Evolutionary conservation across 345 rosid genomes (phyloP).

Genomic region (Eucalyptus brandiana): DNA sequence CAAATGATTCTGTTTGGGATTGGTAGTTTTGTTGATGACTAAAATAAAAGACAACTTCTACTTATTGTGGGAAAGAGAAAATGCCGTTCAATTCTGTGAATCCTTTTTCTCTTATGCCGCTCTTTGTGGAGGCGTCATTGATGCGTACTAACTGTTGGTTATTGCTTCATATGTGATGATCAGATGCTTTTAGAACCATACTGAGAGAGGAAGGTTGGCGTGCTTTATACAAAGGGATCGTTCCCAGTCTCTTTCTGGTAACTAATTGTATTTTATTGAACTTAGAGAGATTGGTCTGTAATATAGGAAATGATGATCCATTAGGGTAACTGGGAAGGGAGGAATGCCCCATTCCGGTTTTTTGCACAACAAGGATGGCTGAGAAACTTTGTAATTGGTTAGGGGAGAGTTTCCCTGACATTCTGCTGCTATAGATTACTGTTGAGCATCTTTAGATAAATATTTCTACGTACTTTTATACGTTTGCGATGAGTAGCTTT

Average conservation of each 20-base stretch:
- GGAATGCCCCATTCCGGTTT: background rate
- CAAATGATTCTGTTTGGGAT: background rate
- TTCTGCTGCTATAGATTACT: background rate
- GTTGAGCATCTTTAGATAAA: background rate
- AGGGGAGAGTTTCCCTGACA: background rate
- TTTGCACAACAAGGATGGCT: background rate
- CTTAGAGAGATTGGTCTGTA: background rate
- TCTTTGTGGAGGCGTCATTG: background rate
- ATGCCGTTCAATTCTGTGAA: background rate
- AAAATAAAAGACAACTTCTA: background rate
- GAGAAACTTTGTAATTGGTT: background rate
- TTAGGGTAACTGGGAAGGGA: background rate
- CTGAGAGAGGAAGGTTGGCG: constrained; percentile 85
- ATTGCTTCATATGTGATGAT: background rate
- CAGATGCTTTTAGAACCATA: constrained; percentile 86
- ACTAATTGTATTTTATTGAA: constrained; percentile 4
- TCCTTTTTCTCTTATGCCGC: background rate
- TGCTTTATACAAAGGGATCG: constrained; percentile 78
- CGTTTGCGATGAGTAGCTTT: background rate
- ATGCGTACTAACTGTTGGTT: background rate
- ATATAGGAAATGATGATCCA: background rate
- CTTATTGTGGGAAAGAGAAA: background rate
- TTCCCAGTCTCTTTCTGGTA: constrained; percentile 77
- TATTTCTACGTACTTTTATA: background rate
- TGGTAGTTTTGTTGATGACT: background rate